phyloP scores from a whole-genome alignment of 202 grass and related monocot species.

The Eragrostis tef region DNA sequence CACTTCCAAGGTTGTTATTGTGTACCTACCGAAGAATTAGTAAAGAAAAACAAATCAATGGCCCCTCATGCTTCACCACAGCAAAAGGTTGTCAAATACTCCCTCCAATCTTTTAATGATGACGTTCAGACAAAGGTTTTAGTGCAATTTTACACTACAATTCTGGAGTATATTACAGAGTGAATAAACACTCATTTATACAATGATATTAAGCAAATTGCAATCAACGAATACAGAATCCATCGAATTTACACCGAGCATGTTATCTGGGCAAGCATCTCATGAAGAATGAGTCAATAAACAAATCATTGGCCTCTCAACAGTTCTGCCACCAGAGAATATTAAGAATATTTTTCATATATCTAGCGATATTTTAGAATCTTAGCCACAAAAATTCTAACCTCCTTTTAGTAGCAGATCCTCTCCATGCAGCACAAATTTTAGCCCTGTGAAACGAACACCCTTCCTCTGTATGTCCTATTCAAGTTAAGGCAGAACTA shows the following conservation, averaged over 20 bases:
- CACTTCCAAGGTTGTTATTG: background rate
- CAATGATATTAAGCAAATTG: background rate
- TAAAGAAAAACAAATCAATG: background rate
- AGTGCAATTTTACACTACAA: too few relatives aligned
- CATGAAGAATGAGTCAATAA: background rate
- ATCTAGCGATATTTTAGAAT: too few relatives aligned
- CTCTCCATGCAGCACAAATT: too few relatives aligned
- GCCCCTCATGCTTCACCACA: background rate
- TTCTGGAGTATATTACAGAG: background rate
- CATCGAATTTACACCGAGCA: background rate
- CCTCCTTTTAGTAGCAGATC: too few relatives aligned
- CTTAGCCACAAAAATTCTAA: too few relatives aligned
- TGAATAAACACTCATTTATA: background rate
- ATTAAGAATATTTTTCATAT: background rate
- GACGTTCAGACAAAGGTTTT: too few relatives aligned
- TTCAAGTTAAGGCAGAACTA: too few relatives aligned
- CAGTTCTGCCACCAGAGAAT: background rate
- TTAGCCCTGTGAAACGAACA: too few relatives aligned
- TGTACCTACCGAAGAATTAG: background rate
- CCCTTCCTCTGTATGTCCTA: too few relatives aligned
- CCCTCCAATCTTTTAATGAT: too few relatives aligned
- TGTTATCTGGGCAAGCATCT: background rate
- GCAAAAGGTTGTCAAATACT: background rate
- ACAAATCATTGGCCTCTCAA: background rate
- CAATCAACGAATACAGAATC: background rate